phyloP scores from a whole-genome alignment of 257 asterid species.

The Solanum phureja region DNA sequence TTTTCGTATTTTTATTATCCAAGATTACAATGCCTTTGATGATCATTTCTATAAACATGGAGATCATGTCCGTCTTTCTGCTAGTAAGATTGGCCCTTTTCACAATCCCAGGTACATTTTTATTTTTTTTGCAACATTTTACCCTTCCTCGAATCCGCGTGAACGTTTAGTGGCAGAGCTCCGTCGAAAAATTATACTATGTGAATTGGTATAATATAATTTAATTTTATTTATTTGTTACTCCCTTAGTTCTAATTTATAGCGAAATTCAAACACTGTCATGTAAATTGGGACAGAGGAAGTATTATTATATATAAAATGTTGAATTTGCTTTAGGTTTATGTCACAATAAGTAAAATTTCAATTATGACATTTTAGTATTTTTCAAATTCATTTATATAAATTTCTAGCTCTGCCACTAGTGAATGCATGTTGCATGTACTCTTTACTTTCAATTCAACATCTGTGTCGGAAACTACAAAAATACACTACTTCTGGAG shows the following conservation, averaged over 20 bases:
- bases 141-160: neutral
- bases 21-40: neutral
- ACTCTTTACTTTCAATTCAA: too few relatives aligned
- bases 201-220: neutral
- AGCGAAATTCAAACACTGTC: neutral
- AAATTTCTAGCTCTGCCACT: neutral
- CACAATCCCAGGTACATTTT: constrained; percentile 7
- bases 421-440: neutral
- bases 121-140: neutral
- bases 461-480: too few relatives aligned
- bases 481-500: too few relatives aligned
- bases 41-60: constrained; percentile 9
- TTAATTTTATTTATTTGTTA: neutral
- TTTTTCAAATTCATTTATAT: neutral
- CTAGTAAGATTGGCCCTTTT: constrained; percentile 7
- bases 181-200: neutral
- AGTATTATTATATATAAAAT: neutral
- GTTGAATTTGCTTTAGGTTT: neutral
- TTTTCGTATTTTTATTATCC: neutral
- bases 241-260: neutral
- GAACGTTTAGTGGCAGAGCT: neutral
- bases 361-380: too few relatives aligned
- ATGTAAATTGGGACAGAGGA: neutral
- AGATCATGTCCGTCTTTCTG: constrained; percentile 9
- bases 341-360: too few relatives aligned